A percentile compares a stretch with the other conserved stretches of the same genome.
These are phyloP conservation scores for Trichoderma gracile DNA, from an alignment of 2,329 filamentous ascomycete genomes.

Conservation along the genomic window DNA sequence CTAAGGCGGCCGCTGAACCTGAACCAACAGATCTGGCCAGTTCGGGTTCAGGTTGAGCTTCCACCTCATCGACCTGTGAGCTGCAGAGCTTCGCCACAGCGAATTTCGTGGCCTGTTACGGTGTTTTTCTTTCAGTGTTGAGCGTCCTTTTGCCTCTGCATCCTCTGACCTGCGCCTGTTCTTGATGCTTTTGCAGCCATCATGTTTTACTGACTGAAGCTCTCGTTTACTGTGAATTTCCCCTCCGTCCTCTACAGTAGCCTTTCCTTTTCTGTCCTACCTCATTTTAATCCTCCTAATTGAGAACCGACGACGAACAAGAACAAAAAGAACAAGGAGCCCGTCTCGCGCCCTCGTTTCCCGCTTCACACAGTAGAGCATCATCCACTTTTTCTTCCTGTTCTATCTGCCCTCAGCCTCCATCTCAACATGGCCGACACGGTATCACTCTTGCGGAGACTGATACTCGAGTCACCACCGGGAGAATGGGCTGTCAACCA, in stretches of 20 bases:
- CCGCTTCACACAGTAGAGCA: neutral
- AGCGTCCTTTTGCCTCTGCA: slow-evolving; percentile 16
- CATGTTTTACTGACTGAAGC: slow-evolving; percentile 18
- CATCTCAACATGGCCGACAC: slow-evolving; percentile 52
- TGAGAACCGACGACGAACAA: neutral
- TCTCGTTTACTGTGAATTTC: slow-evolving; percentile 2
- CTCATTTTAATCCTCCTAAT: slow-evolving; percentile 20
- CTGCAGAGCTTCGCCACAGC: slow-evolving; percentile 29
- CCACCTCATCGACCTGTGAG: neutral
- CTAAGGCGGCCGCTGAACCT: slow-evolving; percentile 13
- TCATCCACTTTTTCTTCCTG: neutral
- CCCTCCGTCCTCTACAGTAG: neutral
- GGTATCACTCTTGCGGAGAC: slow-evolving; percentile 56
- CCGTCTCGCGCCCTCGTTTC: neutral
- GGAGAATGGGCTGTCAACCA: slow-evolving; percentile 84
- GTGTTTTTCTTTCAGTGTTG: neutral
- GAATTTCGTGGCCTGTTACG: slow-evolving; percentile 30
- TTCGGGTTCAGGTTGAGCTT: slow-evolving; percentile 23
- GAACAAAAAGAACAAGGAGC: neutral
- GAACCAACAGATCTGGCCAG: slow-evolving; percentile 22
- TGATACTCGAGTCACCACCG: slow-evolving; percentile 85
- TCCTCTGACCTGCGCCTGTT: slow-evolving; percentile 3
- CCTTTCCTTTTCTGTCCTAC: slow-evolving; percentile 21
- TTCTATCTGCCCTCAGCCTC: neutral
- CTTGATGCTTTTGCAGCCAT: slow-evolving; percentile 21